These are phyloP conservation scores for Pseudisothecium myosuroides DNA, from an alignment of 225 moss, liverwort and hornwort species.

Conservation along the genomic window DNA sequence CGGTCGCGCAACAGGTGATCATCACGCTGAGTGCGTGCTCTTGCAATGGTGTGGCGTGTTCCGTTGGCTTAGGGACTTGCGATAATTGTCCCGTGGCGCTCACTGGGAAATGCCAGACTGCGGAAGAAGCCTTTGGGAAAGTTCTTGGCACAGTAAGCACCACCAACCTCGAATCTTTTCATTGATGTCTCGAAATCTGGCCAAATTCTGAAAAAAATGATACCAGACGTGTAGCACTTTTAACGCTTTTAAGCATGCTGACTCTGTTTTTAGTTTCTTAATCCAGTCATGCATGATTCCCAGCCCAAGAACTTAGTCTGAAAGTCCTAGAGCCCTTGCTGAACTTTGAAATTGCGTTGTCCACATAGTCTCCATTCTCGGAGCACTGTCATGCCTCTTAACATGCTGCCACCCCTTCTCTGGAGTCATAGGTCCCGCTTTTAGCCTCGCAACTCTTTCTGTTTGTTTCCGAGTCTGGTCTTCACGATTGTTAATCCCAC, in stretches of 20 bases:
- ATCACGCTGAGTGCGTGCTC: constrained; percentile 37
- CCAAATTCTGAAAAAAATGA: too few relatives aligned
- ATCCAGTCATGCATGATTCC: neutral
- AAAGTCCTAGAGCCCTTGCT: neutral
- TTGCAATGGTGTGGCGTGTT: constrained; percentile 49
- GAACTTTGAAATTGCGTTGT: neutral
- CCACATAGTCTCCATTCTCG: neutral
- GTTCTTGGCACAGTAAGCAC: constrained; percentile 77
- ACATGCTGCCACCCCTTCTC: too few relatives aligned
- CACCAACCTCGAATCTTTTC: neutral
- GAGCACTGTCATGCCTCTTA: neutral
- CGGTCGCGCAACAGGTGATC: constrained; percentile 70
- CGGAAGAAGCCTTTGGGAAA: constrained; percentile 71
- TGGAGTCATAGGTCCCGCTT: neutral
- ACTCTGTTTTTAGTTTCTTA: neutral
- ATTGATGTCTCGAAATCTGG: neutral
- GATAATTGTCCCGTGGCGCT: constrained; percentile 15
- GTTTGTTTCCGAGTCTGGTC: neutral
- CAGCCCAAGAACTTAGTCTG: neutral
- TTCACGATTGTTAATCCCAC: neutral
- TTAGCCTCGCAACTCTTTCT: neutral
- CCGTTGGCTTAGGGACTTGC: constrained; percentile 21
- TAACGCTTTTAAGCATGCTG: too few relatives aligned
- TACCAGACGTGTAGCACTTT: neutral
- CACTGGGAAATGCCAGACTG: constrained; percentile 36